Conservation (phyloP, 331 rosid genomes). For the Malus hybrid region DNA sequence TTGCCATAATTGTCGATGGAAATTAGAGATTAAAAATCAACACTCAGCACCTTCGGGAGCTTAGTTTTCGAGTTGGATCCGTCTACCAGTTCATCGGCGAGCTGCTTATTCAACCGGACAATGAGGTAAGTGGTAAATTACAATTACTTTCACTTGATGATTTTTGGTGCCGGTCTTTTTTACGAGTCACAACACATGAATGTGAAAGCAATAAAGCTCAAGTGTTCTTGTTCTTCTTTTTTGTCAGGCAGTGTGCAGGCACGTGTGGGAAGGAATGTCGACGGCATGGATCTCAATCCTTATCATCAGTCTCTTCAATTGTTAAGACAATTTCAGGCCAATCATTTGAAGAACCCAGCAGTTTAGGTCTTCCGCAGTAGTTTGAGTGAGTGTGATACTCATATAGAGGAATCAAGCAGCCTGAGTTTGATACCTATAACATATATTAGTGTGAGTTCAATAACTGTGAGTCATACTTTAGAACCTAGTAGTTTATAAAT, state of each 20-base stretch:
- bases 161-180: not conserved
- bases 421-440: too few species aligned
- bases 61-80: slow-evolving; percentile 55
- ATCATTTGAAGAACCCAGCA: slow-evolving; percentile 37
- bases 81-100: slow-evolving; percentile 85
- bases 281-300: slow-evolving; percentile 84
- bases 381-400: too few species aligned
- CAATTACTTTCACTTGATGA: not conserved
- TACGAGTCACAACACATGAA: not conserved
- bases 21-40: slow-evolving; percentile 35
- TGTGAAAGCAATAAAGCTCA: slow-evolving; percentile 5
- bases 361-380: slow-evolving; percentile 1
- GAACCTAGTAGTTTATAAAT: too few species aligned
- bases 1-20: slow-evolving; percentile 59
- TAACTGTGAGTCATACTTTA: too few species aligned
- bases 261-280: slow-evolving; percentile 75
- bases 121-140: slow-evolving; percentile 40
- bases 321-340: slow-evolving; percentile 61
- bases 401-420: too few species aligned
- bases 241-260: slow-evolving; percentile 64
- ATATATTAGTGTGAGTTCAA: too few species aligned
- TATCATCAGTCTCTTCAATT: slow-evolving; percentile 69
- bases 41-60: slow-evolving; percentile 54
- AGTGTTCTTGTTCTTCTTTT: slow-evolving; percentile 13
- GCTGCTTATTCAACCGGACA: slow-evolving; percentile 51